These are phyloP conservation scores for Deinandra increscens DNA, from an alignment of 129 eudicot species.

Conservation along the genomic window DNA sequence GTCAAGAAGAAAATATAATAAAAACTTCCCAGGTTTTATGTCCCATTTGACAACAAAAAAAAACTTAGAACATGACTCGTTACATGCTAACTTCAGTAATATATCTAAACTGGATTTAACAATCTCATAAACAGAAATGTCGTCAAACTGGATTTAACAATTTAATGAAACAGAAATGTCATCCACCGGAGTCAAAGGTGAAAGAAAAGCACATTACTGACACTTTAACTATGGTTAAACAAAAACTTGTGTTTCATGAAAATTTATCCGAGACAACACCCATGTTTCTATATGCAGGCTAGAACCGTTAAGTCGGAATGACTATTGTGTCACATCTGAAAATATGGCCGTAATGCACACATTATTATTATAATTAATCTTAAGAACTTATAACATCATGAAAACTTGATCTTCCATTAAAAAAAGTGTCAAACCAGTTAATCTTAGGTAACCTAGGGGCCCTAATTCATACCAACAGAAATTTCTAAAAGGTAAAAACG, in stretches of 20 bases:
- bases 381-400: neutral
- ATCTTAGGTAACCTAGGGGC: neutral
- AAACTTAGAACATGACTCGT: neutral
- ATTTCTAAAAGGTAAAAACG: neutral
- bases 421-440: neutral
- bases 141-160: neutral
- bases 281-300: neutral
- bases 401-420: neutral
- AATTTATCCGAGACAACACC: neutral
- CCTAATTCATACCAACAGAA: conserved; percentile 1
- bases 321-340: neutral
- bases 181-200: conserved; percentile 8
- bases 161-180: neutral
- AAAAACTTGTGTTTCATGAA: conserved; percentile 13
- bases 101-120: neutral
- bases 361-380: neutral
- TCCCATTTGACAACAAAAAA: neutral
- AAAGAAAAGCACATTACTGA: neutral
- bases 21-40: neutral
- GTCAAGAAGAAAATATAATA: neutral
- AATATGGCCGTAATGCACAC: neutral
- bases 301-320: neutral
- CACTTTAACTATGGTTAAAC: neutral
- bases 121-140: neutral
- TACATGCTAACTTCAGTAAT: conserved; percentile 5